Conservation (phyloP, 495 filamentous ascomycete genomes). For the Articulospora tetracladia region DNA sequence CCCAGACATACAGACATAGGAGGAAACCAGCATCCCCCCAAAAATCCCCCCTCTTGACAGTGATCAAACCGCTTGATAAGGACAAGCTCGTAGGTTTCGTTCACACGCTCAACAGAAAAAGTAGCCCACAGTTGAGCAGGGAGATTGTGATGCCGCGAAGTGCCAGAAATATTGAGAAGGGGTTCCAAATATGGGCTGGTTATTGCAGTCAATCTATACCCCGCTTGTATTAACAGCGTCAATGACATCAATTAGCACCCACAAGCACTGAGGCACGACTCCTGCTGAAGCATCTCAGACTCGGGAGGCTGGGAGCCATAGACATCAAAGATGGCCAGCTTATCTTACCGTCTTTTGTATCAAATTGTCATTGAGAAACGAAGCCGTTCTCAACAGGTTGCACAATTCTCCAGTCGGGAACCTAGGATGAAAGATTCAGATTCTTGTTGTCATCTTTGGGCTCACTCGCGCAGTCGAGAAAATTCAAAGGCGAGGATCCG, state of each 20-base stretch:
- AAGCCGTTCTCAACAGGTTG: not conserved
- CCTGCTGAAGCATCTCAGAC: not conserved
- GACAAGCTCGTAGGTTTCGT: not conserved
- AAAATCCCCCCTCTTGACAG: not conserved
- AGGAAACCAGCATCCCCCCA: not conserved
- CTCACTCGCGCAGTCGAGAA: not conserved
- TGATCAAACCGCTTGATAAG: not conserved
- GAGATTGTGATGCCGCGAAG: not conserved
- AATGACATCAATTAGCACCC: not conserved
- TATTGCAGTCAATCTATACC: not conserved
- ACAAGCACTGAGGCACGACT: not conserved
- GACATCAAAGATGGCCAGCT: not conserved
- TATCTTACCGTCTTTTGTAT: not conserved
- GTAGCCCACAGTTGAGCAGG: not conserved
- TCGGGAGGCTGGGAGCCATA: not conserved
- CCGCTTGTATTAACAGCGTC: not conserved
- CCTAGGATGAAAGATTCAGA: not conserved
- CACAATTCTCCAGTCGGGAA: not conserved
- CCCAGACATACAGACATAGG: not conserved
- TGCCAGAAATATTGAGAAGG: not conserved
- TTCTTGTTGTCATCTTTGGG: not conserved
- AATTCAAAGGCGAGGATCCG: not conserved
- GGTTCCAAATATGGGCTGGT: not conserved
- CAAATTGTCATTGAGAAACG: not conserved
- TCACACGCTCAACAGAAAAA: not conserved